Conservation (phyloP, 2,329 filamentous ascomycete species). For the Thelonectria blattea region DNA sequence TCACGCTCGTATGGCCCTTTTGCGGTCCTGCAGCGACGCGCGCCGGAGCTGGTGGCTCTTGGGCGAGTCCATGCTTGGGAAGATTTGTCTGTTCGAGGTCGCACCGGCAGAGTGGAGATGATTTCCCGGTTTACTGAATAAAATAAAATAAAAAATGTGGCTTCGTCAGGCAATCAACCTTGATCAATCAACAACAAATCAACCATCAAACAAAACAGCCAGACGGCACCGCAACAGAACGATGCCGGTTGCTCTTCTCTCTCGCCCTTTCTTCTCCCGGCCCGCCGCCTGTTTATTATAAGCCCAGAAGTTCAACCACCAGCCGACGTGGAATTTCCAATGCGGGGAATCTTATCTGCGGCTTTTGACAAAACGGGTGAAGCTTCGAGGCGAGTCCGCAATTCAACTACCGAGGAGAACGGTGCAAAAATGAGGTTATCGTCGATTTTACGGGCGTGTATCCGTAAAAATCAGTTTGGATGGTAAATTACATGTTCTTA, state of each 20-base stretch:
- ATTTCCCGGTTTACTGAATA: neutral
- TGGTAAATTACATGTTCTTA: neutral
- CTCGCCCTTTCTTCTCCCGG: neutral
- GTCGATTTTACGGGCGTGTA: no score
- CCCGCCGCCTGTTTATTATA: neutral
- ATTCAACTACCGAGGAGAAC: neutral
- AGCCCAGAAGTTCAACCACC: neutral
- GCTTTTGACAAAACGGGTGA: neutral
- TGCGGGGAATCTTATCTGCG: conserved; percentile 3
- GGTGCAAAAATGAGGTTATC: neutral
- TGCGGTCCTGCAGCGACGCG: neutral
- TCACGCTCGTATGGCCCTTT: neutral
- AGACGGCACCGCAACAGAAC: neutral
- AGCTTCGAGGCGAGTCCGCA: neutral
- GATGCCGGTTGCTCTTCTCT: neutral
- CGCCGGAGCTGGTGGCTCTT: neutral
- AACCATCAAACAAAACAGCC: no score
- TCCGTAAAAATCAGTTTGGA: no score
- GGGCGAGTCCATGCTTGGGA: neutral
- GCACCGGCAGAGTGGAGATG: neutral
- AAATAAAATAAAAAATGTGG: no score
- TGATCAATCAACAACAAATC: no score
- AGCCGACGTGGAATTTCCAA: neutral
- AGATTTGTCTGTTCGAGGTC: neutral
- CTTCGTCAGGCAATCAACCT: no score